Base-by-base conservation (phyloP, 768 basidiomycete genomes). In the Cubamyces sp. region DNA sequence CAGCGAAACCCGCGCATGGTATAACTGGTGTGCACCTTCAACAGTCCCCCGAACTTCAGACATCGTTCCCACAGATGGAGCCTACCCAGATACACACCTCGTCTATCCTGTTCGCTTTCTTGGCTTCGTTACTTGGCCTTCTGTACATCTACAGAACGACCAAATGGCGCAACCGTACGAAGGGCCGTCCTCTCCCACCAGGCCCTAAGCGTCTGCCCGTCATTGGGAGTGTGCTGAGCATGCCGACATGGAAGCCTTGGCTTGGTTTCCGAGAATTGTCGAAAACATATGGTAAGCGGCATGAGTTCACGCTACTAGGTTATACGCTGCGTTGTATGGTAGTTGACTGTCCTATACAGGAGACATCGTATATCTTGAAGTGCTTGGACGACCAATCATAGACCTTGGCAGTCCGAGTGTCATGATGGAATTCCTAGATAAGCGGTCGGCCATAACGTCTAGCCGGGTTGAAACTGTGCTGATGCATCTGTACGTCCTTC, bases 391-490 rank as follows among this genome's bases (percentile, higher is more conserved):
- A 15, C 30, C 28, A 6, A 55, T 73, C 6, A 28, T 73, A 18
- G 34, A 71, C 16, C 47, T 74, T 7, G 69, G 72, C 43, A 69
- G 68, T 1, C 43, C 62, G 14, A 52, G 65, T 15, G 63, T 66
- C 11, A 66, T 68, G 23, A 43, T 47, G 1, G 74, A 75, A 14
- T 66, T 72, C 30, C 64, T 75, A 19, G 67, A 73, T 15, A 70
- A 70, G 45, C 61, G 68, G 18, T 69, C 71, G 1, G 62, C 66
- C 5, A 69, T 69, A 15, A 71, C 73, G 41, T 74, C 74, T 8
- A 69, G 68, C 40, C 59, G 76, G 37, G 54, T 41, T 5, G 16
- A 25, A 0, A 50, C 39, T 16, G 28, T 23, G 2, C n/a, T 58
- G 21, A 5, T 61, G 3, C 37, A 42, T 5, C 23, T 65, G 60